phyloP scores from a whole-genome alignment of 805 yeast genomes.

The Teunomyces cretensis region DNA sequence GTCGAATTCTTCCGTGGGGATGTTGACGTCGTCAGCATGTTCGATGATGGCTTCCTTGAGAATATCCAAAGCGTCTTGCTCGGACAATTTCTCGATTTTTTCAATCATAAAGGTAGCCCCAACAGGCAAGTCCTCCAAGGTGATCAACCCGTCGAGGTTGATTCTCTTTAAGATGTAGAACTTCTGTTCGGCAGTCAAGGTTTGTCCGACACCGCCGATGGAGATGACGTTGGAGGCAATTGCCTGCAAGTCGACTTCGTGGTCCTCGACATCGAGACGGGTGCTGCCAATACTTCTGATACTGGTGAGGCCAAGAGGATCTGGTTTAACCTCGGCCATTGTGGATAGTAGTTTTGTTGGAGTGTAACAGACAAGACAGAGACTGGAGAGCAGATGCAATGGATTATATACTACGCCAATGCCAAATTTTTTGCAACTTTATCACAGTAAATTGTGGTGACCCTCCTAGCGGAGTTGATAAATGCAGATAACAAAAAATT shows the following conservation, averaged over 20 bases:
- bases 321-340: neutral
- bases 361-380: too few species aligned
- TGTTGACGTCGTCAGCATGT: constrained; percentile 38
- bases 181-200: constrained; percentile 27
- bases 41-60: constrained; percentile 38
- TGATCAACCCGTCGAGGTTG: constrained; percentile 23
- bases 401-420: neutral
- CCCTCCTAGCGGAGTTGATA: neutral
- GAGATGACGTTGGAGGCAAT: constrained; percentile 22
- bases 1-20: constrained; percentile 27
- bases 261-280: constrained; percentile 11
- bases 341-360: neutral
- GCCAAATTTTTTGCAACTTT: neutral
- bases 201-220: constrained; percentile 24
- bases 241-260: constrained; percentile 12
- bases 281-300: constrained; percentile 2
- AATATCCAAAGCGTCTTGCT: constrained; percentile 40
- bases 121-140: constrained; percentile 29
- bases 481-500: neutral
- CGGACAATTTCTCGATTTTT: constrained; percentile 33
- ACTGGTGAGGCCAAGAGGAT: constrained; percentile 1
- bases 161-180: constrained; percentile 25
- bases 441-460: neutral
- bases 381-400: neutral
- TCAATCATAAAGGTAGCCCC: constrained; percentile 40